These are phyloP conservation scores for Kingdonia uniflora DNA, from an alignment of 164 flowering plant species.

Conservation along the genomic window DNA sequence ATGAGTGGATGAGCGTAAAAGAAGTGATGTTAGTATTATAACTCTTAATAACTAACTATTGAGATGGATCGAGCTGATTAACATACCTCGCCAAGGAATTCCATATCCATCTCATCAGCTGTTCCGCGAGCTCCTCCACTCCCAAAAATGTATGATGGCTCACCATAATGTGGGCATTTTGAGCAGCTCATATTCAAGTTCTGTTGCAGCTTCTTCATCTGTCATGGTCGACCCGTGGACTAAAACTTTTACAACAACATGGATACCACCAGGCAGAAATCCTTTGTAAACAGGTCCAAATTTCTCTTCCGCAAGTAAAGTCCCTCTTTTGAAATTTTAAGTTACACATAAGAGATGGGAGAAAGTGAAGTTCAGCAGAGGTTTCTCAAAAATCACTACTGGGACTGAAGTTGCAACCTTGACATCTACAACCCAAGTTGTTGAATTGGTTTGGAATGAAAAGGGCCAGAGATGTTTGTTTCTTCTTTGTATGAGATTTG, in stretches of 20 bases:
- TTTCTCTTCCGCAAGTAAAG: conserved; percentile 75
- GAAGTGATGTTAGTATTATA: no score
- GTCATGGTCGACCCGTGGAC: conserved; percentile 68
- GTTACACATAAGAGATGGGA: conserved; percentile 83
- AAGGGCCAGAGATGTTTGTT: conserved; percentile 65
- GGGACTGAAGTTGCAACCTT: conserved; percentile 70
- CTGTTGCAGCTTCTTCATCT: conserved; percentile 75
- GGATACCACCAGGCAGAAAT: conserved; percentile 70
- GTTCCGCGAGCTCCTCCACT: no score
- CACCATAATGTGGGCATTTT: no score
- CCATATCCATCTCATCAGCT: no score
- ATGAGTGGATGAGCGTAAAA: no score
- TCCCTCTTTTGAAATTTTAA: conserved; percentile 72
- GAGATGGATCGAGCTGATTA: no score
- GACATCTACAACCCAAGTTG: conserved; percentile 88
- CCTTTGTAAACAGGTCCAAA: conserved; percentile 89
- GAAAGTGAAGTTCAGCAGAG: conserved; percentile 75
- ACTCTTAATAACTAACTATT: no score
- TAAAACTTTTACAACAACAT: conserved; percentile 79
- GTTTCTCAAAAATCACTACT: conserved; percentile 81
- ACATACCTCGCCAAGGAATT: no score
- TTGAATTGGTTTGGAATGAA: conserved; percentile 82
- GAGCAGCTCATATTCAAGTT: conserved; percentile 59
- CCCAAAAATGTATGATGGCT: no score
- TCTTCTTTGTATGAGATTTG: conserved; percentile 61